A percentile compares a stretch with the other conserved stretches of the same genome.
Conservation (phyloP, 768 basidiomycete species). For the Filobasidium floriforme region DNA sequence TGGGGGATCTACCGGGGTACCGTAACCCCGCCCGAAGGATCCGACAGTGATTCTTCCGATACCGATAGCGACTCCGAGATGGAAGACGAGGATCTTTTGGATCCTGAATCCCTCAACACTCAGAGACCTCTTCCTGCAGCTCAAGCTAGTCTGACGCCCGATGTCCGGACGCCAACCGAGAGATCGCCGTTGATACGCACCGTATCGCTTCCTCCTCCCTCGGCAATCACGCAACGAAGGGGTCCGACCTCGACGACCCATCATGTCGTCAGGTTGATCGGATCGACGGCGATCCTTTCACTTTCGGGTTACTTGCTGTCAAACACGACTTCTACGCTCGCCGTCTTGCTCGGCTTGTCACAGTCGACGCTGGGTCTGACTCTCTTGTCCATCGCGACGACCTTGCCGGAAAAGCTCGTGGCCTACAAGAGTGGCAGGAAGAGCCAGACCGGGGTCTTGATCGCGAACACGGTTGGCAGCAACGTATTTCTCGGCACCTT, state of each 20-base stretch:
- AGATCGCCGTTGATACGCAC: neutral
- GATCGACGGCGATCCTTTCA: slow-evolving; percentile 10
- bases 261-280: slow-evolving; percentile 14
- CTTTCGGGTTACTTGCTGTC: slow-evolving; percentile 18
- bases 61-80: neutral
- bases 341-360: slow-evolving; percentile 23
- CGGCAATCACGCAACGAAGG: neutral
- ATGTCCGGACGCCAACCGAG: neutral
- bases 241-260: neutral
- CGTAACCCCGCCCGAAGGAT: slow-evolving; percentile 26
- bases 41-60: slow-evolving; percentile 16
- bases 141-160: neutral
- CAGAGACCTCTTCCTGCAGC: neutral
- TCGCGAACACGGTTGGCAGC: slow-evolving; percentile 29
- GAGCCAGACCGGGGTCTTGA: slow-evolving; percentile 26
- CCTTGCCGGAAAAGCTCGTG: slow-evolving; percentile 33
- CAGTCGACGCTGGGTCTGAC: slow-evolving; percentile 25
- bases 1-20: slow-evolving; percentile 26
- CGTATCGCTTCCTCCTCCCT: neutral
- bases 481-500: slow-evolving; percentile 31
- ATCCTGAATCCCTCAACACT: neutral
- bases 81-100: neutral
- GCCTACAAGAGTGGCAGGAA: slow-evolving; percentile 26
- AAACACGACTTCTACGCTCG: slow-evolving; percentile 18
- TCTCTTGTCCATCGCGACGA: slow-evolving; percentile 29